Evolutionary conservation across 1,284 basidiomycete genomes (phyloP), one percentile per base, ranked within the genome.

Genomic region (Stygiomarasmius scandens): DNA sequence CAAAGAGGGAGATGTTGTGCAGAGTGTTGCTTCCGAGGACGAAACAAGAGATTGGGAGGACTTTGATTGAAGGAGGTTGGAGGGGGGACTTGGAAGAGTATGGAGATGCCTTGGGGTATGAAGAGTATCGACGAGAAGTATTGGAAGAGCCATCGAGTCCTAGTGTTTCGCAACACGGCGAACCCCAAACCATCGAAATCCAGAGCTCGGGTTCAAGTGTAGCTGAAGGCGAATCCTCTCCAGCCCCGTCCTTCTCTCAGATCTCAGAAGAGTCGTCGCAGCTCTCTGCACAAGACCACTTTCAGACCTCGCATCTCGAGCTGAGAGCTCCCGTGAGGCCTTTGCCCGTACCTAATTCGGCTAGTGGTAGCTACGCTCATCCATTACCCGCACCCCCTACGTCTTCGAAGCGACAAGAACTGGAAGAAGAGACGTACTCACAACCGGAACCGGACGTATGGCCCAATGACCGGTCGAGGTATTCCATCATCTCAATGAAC

Each of bases 71-170:
- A 23, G 58, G 58, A 12, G 58, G 58, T 29, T 56, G 55, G 43
- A 25, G 25, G 25, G 54, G 49, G n/a, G 23, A 34, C 5, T 12
- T 16, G 12, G 29, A 32, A 32, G 29, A 32, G 12, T 32, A 32
- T 8, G 24, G 23, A 16, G 19, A 36, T 10, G n/a, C 12, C 10
- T 44, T 23, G 19, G 34, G 23, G 22, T 46, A 49, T 27, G 52
- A 50, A 4, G 51, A 50, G 10, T 51, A 54, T 27, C 16, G 36
- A 14, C 81, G 56, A 74, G n/a, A 19, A 19, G n/a, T 16, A 5
- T 16, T 41, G 38, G n/a, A n/a, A 19, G 4, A 12, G 38, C 4
- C 38, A 8, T 41, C 14, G 38, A 41, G 11, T 34, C 32, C 8
- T 8, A 8, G 32, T 34, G n/a, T n/a, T n/a, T n/a, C n/a, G n/a